These are phyloP conservation scores for Aspergillus sp. DNA, from an alignment of 2,329 filamentous ascomycete genomes.

Conservation along the genomic window DNA sequence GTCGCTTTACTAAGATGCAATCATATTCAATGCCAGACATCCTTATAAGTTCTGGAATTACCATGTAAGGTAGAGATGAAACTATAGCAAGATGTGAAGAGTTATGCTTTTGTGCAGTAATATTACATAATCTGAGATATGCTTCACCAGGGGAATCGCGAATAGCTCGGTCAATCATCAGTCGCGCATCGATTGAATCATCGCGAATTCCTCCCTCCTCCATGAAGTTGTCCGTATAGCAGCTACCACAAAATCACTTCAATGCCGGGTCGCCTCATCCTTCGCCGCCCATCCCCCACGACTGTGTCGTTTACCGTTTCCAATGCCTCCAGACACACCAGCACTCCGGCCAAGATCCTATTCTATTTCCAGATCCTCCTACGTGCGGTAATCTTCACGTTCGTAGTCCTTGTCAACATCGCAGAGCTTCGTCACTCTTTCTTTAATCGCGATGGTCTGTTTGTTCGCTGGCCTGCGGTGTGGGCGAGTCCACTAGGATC, in stretches of 20 bases:
- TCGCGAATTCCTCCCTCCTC: not conserved
- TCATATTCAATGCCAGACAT: no score
- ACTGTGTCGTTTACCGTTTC: slow-evolving; percentile 93
- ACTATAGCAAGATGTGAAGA: no score
- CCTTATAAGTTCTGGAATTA: no score
- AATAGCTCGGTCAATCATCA: not conserved
- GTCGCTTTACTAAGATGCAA: no score
- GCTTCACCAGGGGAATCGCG: no score
- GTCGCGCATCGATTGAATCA: not conserved
- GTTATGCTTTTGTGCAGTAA: no score
- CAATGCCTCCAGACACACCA: slow-evolving; percentile 60
- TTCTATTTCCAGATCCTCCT: slow-evolving; percentile 45
- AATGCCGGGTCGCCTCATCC: slow-evolving; percentile 58
- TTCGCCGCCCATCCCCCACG: slow-evolving; percentile 67
- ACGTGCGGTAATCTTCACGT: slow-evolving; percentile 43
- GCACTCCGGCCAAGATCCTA: slow-evolving; percentile 44
- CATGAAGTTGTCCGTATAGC: not conserved
- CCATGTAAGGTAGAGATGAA: no score
- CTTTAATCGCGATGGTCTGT: slow-evolving; percentile 23
- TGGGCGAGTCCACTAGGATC: slow-evolving; percentile 34
- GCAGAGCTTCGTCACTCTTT: slow-evolving; percentile 30
- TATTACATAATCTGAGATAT: no score
- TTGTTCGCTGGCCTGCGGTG: slow-evolving; percentile 29
- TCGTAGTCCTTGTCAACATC: slow-evolving; percentile 36
- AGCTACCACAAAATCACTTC: not conserved